Conservation (phyloP, 73 alveolate species). For the Paramecium octaurelia region DNA sequence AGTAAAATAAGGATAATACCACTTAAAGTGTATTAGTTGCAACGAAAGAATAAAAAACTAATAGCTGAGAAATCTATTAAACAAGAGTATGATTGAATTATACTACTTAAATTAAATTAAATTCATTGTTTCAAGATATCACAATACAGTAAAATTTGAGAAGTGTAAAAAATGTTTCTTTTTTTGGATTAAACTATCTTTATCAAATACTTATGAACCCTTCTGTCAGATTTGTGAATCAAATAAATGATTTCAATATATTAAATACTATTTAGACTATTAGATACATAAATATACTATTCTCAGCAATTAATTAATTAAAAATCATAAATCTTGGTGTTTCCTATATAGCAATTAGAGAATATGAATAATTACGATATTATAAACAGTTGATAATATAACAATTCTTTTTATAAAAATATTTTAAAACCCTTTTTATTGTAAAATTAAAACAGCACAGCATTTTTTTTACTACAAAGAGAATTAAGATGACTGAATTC, state of each 20-base stretch:
- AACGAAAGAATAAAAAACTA: background rate
- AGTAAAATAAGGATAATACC: background rate
- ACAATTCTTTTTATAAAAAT: background rate
- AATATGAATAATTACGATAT: too few species aligned
- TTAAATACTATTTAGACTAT: background rate
- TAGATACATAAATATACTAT: background rate
- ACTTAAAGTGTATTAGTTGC: background rate
- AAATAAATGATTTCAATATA: background rate
- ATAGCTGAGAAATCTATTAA: background rate
- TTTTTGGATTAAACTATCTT: background rate
- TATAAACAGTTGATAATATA: too few species aligned
- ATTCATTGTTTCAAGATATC: background rate
- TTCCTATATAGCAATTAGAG: background rate
- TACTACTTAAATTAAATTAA: background rate
- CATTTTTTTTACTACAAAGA: too few species aligned
- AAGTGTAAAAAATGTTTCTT: background rate
- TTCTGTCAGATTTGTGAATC: background rate
- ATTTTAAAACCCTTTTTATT: conserved; percentile 86
- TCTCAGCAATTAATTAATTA: too few species aligned
- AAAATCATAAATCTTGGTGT: too few species aligned
- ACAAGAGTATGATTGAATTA: background rate
- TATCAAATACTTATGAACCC: background rate
- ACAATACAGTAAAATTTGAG: background rate
- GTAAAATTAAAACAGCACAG: conserved; percentile 81
- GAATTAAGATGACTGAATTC: conserved; percentile 82